Conservation (phyloP, 2,329 filamentous ascomycete genomes). For the Botrytis squamosa region DNA sequence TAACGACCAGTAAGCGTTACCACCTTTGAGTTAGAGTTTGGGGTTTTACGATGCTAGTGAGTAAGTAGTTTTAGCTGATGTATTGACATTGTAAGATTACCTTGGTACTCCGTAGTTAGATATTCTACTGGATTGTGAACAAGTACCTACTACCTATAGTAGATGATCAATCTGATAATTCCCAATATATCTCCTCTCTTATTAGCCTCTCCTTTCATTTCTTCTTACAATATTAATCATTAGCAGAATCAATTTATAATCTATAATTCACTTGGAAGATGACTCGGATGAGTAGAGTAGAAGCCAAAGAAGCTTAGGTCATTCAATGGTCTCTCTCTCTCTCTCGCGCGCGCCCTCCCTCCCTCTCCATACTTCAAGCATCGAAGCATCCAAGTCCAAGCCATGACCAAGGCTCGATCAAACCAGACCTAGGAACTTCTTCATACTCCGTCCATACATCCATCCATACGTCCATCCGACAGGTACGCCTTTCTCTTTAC, state of each 20-base stretch:
- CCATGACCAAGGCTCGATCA: conserved; percentile 13
- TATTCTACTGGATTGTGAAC: not conserved
- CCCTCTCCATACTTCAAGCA: not conserved
- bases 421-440: not conserved
- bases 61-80: not conserved
- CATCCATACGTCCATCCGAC: not conserved
- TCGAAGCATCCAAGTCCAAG: not conserved
- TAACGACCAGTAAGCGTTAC: not conserved
- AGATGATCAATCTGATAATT: not conserved
- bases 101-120: no score
- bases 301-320: conserved; percentile 10
- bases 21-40: not conserved
- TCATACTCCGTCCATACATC: not conserved
- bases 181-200: not conserved
- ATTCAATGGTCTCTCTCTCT: conserved; percentile 3
- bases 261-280: not conserved
- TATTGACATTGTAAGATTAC: not conserved
- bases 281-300: not conserved
- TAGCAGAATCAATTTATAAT: not conserved
- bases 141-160: not conserved
- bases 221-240: not conserved
- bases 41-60: not conserved
- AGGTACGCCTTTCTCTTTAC: conserved; percentile 5
- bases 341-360: not conserved
- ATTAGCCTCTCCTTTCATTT: not conserved